Evolutionary conservation across 106 monocot species (phyloP).

Genomic region (Dendrobium nobile): DNA sequence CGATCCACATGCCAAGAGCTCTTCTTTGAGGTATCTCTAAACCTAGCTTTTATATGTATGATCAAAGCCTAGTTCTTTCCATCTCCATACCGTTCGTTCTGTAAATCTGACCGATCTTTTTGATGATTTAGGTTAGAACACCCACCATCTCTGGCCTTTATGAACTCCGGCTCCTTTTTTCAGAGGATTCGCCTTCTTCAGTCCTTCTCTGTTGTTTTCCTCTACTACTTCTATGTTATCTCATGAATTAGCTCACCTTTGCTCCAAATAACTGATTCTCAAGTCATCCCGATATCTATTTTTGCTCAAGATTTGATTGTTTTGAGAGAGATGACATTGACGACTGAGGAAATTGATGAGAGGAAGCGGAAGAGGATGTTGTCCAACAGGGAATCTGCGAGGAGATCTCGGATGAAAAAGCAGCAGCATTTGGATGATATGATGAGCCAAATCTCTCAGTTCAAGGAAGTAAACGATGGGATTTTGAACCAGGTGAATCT

Average conservation of each 20-base stretch:
- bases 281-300: background rate
- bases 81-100: background rate
- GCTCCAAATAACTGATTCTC: background rate
- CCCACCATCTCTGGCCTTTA: background rate
- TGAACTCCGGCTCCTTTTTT: conserved; percentile 8
- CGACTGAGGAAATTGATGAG: conserved; percentile 37
- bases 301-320: background rate
- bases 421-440: conserved; percentile 67
- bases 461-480: conserved; percentile 43
- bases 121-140: background rate
- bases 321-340: conserved; percentile 2
- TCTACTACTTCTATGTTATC: conserved; percentile 25
- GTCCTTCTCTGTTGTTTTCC: conserved; percentile 21
- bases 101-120: background rate
- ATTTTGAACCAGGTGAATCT: conserved; percentile 32
- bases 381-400: conserved; percentile 84
- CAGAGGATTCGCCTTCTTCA: conserved; percentile 16
- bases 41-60: background rate
- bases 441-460: conserved; percentile 25
- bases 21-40: background rate
- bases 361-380: conserved; percentile 74
- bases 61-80: background rate
- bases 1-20: background rate
- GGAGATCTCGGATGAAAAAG: conserved; percentile 70
- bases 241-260: conserved; percentile 12